Evolutionary conservation across 352 stramenopile genomes (phyloP).

Genomic region (Phytophthora multivora): DNA sequence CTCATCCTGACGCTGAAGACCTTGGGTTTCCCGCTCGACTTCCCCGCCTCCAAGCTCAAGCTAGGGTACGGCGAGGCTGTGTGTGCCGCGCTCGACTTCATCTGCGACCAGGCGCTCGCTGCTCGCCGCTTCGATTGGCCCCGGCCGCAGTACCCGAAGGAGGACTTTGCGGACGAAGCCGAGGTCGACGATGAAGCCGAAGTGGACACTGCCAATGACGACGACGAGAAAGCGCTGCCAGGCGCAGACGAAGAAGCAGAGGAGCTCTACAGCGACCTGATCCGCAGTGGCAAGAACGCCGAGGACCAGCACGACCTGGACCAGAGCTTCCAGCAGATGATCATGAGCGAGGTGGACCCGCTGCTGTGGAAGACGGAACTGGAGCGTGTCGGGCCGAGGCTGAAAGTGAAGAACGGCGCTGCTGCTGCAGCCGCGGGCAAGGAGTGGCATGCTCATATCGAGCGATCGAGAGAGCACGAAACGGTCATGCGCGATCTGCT

Average conservation of each 20-base stretch:
- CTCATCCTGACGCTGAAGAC: conserved; percentile 85
- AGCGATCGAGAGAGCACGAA: conserved; percentile 78
- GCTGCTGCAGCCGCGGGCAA: conserved; percentile 53
- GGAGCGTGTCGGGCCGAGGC: conserved; percentile 75
- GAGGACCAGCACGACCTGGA: conserved; percentile 61
- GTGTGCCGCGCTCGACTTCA: conserved; percentile 77
- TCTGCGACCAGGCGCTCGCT: conserved; percentile 79
- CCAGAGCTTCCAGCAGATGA: conserved; percentile 86
- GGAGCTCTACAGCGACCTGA: conserved; percentile 67
- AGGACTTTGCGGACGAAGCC: conserved; percentile 82
- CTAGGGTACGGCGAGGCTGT: conserved; percentile 78
- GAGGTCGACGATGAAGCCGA: conserved; percentile 74
- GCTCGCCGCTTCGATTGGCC: conserved; percentile 71
- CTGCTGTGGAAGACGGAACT: conserved; percentile 86
- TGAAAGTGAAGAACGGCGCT: conserved; percentile 65
- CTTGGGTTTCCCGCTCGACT: conserved; percentile 83
- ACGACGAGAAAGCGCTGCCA: conserved; percentile 53
- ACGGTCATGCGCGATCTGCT: conserved; percentile 64
- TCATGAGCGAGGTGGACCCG: conserved; percentile 80
- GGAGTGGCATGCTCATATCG: conserved; percentile 84
- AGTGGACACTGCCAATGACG: conserved; percentile 52
- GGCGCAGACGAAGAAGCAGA: conserved; percentile 50
- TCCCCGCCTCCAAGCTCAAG: conserved; percentile 78
- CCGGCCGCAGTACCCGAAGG: conserved; percentile 74
- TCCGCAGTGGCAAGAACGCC: conserved; percentile 25